phyloP scores from a whole-genome alignment of 2,329 filamentous ascomycete genomes.

The Aspergillus sp. region DNA sequence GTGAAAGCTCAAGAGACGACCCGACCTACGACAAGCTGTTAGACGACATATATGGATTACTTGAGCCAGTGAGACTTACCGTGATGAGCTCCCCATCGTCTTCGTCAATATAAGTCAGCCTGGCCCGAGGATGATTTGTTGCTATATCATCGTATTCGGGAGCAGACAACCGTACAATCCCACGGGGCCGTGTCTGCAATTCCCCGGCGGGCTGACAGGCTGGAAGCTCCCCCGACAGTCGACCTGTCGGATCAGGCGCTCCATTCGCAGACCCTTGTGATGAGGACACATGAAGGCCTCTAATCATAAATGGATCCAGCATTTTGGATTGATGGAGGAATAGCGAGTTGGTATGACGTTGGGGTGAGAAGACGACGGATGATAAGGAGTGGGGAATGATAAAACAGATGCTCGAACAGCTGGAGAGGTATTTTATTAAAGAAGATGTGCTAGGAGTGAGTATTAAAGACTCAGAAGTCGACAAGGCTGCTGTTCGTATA shows the following conservation, averaged over 20 bases:
- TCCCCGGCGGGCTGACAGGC: not conserved
- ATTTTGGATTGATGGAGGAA: constrained; percentile 16
- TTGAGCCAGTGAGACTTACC: constrained; percentile 19
- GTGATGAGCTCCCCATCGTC: constrained; percentile 39
- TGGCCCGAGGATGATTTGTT: constrained; percentile 31
- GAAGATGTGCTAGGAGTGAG: too few species aligned
- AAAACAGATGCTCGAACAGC: too few species aligned
- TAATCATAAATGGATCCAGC: constrained; percentile 35
- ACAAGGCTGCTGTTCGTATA: too few species aligned
- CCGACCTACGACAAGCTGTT: constrained; percentile 29
- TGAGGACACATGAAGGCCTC: constrained; percentile 21
- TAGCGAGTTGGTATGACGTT: too few species aligned
- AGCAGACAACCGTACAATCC: constrained; percentile 32
- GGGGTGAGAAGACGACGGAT: too few species aligned
- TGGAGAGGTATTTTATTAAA: too few species aligned
- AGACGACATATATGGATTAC: constrained; percentile 3
- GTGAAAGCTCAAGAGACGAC: constrained; percentile 37
- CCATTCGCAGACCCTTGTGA: constrained; percentile 10
- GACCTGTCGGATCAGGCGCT: constrained; percentile 4
- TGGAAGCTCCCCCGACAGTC: not conserved
- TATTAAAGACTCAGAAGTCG: too few species aligned
- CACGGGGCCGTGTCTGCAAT: constrained; percentile 7
- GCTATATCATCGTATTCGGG: constrained; percentile 37
- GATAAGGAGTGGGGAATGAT: too few species aligned
- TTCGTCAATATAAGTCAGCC: constrained; percentile 37